Percentiles rank a stretch among this genome's conserved stretches.
Evolutionary conservation across 371 early-diverging fungal species (phyloP).

Genomic region (Mucor plumbeus): DNA sequence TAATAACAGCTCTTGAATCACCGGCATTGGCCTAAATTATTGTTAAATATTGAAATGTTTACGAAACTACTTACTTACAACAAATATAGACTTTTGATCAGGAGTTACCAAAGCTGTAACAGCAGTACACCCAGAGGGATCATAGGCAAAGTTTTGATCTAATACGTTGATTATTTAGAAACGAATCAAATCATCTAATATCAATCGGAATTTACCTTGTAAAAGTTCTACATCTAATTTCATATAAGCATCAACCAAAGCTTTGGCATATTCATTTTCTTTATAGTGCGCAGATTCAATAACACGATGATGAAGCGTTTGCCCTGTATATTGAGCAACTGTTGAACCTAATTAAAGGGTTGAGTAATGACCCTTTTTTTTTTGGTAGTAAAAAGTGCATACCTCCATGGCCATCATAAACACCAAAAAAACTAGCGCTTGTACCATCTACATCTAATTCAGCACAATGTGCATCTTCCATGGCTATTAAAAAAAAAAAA

Average conservation of each 20-base stretch:
- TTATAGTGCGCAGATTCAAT: conserved; percentile 66
- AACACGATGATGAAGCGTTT: conserved; percentile 77
- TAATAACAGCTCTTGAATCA: conserved; percentile 91
- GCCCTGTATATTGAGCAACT: conserved; percentile 89
- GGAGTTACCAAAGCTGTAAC: conserved; percentile 61
- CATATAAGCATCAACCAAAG: conserved; percentile 86
- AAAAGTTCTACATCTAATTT: conserved; percentile 80
- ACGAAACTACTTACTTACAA: conserved; percentile 25
- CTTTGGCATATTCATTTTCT: conserved; percentile 69
- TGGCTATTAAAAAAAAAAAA: conserved; percentile 57
- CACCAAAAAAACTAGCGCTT: conserved; percentile 86
- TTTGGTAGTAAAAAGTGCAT: not conserved
- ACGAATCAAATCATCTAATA: not conserved
- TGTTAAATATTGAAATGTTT: not conserved
- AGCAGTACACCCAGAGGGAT: conserved; percentile 96
- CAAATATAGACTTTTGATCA: conserved; percentile 40
- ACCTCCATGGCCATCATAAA: conserved; percentile 98
- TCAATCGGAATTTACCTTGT: conserved; percentile 54
- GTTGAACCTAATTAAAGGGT: conserved; percentile 55
- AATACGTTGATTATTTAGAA: not conserved
- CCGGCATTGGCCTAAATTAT: conserved; percentile 86
- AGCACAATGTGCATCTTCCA: conserved; percentile 98
- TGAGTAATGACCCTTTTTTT: not conserved
- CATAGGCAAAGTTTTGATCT: conserved; percentile 75
- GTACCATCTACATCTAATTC: conserved; percentile 69